A percentile compares a stretch with the other conserved stretches of the same genome.
Evolutionary conservation across 2,329 filamentous ascomycete genomes (phyloP).

Genomic region (Fusarium begoniae): DNA sequence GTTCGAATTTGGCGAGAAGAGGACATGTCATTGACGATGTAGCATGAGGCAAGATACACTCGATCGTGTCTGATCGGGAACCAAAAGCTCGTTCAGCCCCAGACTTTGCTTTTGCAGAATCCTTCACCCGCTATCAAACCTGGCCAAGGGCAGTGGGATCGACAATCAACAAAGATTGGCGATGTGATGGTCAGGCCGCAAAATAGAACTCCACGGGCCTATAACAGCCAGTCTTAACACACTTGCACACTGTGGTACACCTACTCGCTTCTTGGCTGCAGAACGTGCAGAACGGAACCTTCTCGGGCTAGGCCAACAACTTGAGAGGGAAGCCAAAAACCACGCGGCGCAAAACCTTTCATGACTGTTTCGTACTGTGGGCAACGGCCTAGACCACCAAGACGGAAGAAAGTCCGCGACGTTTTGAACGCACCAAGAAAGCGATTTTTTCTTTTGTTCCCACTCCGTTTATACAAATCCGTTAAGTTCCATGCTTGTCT

Average conservation of each 20-base stretch:
- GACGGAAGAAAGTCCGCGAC: constrained; percentile 21
- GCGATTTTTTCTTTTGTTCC: constrained; percentile 16
- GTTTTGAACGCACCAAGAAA: constrained; percentile 31
- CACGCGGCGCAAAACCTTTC: constrained; percentile 26
- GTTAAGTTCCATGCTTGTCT: constrained; percentile 17
- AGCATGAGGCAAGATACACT: constrained; percentile 13
- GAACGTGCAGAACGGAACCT: constrained; percentile 24
- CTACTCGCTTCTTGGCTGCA: constrained; percentile 14
- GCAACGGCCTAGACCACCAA: constrained; percentile 15
- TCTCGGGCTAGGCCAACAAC: constrained; percentile 15
- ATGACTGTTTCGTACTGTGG: constrained; percentile 36
- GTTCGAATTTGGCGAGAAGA: not conserved
- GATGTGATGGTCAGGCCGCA: constrained; percentile 9
- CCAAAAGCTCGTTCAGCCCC: not conserved
- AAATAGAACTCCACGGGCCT: not conserved
- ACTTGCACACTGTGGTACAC: not conserved
- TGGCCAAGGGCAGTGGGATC: constrained; percentile 17
- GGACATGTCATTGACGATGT: not conserved
- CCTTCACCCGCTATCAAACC: constrained; percentile 3
- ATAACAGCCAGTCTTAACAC: not conserved
- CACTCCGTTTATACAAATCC: constrained; percentile 21
- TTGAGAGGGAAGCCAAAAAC: constrained; percentile 20
- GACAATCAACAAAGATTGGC: constrained; percentile 18
- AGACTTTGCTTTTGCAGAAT: not conserved
- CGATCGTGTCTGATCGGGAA: constrained; percentile 2